These are phyloP conservation scores for Cryptosporidium meleagridis DNA, from an alignment of 169 alveolate genomes.

Conservation along the genomic window DNA sequence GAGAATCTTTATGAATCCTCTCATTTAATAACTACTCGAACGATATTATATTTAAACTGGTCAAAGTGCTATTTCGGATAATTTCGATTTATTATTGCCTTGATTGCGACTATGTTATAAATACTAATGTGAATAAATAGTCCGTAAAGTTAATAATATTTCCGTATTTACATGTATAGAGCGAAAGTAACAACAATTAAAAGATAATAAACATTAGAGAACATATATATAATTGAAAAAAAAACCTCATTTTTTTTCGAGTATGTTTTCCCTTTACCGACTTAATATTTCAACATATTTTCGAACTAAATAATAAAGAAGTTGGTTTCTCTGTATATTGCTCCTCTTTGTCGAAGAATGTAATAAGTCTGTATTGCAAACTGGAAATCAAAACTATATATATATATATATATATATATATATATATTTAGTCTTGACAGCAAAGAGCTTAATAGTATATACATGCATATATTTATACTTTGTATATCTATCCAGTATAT, in stretches of 20 bases:
- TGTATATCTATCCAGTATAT: not conserved
- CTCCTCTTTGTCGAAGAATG: slow-evolving; percentile 1
- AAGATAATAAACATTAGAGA: not conserved
- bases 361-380: not conserved
- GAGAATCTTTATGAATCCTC: not conserved
- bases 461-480: not conserved
- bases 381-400: not conserved
- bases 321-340: not conserved
- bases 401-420: not conserved
- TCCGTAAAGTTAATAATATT: not conserved
- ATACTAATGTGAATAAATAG: too few relatives aligned
- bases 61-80: not conserved
- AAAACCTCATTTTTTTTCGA: not conserved
- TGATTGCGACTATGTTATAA: not conserved
- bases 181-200: too few relatives aligned
- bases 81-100: not conserved
- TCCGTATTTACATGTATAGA: not conserved
- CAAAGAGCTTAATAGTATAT: slow-evolving; percentile 1
- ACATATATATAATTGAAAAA: not conserved
- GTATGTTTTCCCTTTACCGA: not conserved
- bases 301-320: not conserved
- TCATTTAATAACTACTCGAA: too few relatives aligned
- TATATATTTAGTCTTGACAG: not conserved
- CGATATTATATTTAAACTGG: not conserved
- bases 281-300: too few relatives aligned